These are phyloP conservation scores for Falciphora oryzae DNA, from an alignment of 2,329 filamentous ascomycete species.

Conservation along the genomic window DNA sequence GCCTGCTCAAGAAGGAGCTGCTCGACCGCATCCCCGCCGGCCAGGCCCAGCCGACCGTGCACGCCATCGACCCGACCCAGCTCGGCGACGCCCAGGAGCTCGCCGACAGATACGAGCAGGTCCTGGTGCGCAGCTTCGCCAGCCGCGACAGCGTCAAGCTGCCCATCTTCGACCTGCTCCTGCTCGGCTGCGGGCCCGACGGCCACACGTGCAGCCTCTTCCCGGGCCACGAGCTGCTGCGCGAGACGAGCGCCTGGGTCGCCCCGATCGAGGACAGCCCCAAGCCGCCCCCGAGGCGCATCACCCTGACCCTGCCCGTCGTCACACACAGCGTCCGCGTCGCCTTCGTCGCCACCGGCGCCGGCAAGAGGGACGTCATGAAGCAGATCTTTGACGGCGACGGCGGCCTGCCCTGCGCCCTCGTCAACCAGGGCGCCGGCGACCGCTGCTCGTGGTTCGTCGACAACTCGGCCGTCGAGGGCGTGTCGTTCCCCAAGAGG, in stretches of 20 bases:
- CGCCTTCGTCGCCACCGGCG: slow-evolving; percentile 87
- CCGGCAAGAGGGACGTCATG: slow-evolving; percentile 83
- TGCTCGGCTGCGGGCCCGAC: slow-evolving; percentile 91
- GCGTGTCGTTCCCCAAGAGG: slow-evolving; percentile 74
- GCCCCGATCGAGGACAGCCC: slow-evolving; percentile 87
- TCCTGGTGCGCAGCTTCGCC: slow-evolving; percentile 79
- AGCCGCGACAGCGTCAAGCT: slow-evolving; percentile 89
- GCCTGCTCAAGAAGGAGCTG: slow-evolving; percentile 77
- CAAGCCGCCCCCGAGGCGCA: slow-evolving; percentile 85
- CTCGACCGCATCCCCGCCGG: slow-evolving; percentile 77
- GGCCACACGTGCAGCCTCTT: slow-evolving; percentile 97
- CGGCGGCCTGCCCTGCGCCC: slow-evolving; percentile 72
- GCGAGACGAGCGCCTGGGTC: slow-evolving; percentile 87
- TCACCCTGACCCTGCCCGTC: slow-evolving; percentile 88
- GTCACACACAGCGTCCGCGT: slow-evolving; percentile 81
- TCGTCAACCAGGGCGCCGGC: slow-evolving; percentile 79
- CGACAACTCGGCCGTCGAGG: slow-evolving; percentile 78
- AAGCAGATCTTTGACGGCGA: slow-evolving; percentile 88
- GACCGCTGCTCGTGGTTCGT: slow-evolving; percentile 96
- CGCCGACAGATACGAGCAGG: slow-evolving; percentile 89
- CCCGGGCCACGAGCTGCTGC: slow-evolving; percentile 79
- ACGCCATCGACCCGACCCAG: slow-evolving; percentile 62
- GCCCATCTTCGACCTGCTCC: slow-evolving; percentile 88
- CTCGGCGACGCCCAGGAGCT: slow-evolving; percentile 82
- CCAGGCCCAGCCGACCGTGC: slow-evolving; percentile 63